These are phyloP conservation scores for Edaphochlamys debaryana DNA, from an alignment of 139 green algal species.

Conservation along the genomic window DNA sequence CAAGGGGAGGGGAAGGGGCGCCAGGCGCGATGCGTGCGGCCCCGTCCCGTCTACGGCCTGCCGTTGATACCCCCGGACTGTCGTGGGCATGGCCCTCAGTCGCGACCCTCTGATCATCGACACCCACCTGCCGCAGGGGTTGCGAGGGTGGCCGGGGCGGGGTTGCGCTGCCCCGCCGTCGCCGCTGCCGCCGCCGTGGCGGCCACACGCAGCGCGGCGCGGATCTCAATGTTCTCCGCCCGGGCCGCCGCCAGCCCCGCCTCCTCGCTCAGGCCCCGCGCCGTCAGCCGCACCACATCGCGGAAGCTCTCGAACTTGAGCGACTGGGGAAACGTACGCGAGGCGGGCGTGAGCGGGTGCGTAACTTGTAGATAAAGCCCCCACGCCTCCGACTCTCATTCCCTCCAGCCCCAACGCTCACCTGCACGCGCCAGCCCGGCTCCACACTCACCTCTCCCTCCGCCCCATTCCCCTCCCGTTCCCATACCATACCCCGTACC, in stretches of 20 bases:
- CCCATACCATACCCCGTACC: too few relatives aligned
- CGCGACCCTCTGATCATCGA: background rate
- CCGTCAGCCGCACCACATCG: slow-evolving; percentile 71
- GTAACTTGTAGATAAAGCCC: background rate
- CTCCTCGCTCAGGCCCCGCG: slow-evolving; percentile 55
- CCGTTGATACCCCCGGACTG: too few relatives aligned
- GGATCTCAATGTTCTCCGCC: slow-evolving; percentile 68
- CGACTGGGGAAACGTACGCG: slow-evolving; percentile 49
- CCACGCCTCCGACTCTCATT: too few relatives aligned
- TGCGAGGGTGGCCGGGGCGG: background rate
- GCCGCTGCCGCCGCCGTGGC: slow-evolving; percentile 46
- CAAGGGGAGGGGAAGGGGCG: too few relatives aligned
- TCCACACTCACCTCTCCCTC: too few relatives aligned
- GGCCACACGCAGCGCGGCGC: slow-evolving; percentile 59
- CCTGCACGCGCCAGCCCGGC: too few relatives aligned
- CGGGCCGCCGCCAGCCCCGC: slow-evolving; percentile 52
- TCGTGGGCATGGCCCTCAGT: too few relatives aligned
- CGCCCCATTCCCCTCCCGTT: too few relatives aligned
- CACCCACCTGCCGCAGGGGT: slow-evolving; percentile 3
- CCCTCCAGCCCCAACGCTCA: too few relatives aligned
- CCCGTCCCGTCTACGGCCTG: too few relatives aligned
- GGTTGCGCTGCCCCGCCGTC: slow-evolving; percentile 27
- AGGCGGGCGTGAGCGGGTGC: background rate
- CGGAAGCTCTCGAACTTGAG: slow-evolving; percentile 77
- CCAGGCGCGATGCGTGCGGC: too few relatives aligned